A percentile compares a stretch with the other conserved stretches of the same genome.
Evolutionary conservation across 306 rosid species (phyloP).

Genomic region (Dryas alaskensis): DNA sequence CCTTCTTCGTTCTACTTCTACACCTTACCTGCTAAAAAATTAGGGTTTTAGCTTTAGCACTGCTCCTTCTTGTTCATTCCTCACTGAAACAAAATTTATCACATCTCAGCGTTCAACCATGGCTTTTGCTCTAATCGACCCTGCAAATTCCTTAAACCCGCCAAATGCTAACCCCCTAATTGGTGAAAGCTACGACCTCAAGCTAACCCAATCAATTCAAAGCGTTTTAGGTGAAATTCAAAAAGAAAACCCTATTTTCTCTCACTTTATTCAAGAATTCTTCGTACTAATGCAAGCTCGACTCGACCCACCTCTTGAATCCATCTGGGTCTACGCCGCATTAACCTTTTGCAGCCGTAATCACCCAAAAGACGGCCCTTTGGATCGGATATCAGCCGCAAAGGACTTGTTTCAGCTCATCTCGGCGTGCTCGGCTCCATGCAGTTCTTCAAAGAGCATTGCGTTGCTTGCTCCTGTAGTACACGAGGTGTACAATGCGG

Average conservation of each 20-base stretch:
- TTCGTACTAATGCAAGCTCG: constrained; percentile 53
- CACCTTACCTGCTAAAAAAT: too few species aligned
- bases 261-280: constrained; percentile 36
- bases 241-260: constrained; percentile 28
- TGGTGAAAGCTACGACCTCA: constrained; percentile 43
- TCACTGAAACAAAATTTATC: neutral
- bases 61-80: neutral
- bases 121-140: constrained; percentile 30
- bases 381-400: constrained; percentile 46
- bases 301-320: constrained; percentile 64
- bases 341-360: constrained; percentile 36
- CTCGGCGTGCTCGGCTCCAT: constrained; percentile 51
- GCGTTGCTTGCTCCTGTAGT: constrained; percentile 66
- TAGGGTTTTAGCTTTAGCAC: constrained; percentile 16
- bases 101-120: constrained; percentile 18
- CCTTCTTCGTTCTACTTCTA: neutral
- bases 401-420: constrained; percentile 50
- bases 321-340: constrained; percentile 67
- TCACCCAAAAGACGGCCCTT: constrained; percentile 41
- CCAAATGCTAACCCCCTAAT: constrained; percentile 20
- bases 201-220: constrained; percentile 45
- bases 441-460: constrained; percentile 47
- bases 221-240: constrained; percentile 41
- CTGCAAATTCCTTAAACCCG: constrained; percentile 14
- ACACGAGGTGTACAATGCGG: constrained; percentile 34